Evolutionary conservation across 768 basidiomycete genomes (phyloP), one percentile per base, ranked within the genome.

Genomic region (Trametes cinnabarina): DNA sequence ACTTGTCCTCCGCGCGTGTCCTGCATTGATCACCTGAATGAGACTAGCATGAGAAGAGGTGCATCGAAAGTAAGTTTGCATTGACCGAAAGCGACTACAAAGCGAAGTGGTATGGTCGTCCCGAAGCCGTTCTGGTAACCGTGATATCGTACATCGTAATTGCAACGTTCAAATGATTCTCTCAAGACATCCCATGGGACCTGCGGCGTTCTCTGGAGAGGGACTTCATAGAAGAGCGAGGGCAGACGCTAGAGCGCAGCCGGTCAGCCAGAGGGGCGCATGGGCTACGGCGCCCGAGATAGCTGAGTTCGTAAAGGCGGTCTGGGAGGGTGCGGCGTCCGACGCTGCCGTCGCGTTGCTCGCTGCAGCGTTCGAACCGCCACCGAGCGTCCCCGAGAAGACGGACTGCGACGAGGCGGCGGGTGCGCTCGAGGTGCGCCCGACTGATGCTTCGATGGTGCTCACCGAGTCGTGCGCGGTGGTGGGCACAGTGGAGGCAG

Each of bases 91-190:
- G 44, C 44, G 44, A 46, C 25, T 46, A 46, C 44, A 46, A 46
- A 46, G 44, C 44, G 22, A 26, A 46, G 23, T 15, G 44, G 25
- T 28, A 46, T 46, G 23, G 44, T 46, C 44, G 11, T 46, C 12
- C 5, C 17, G 22, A 26, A 46, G 8, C 9, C 44, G 25, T 46
- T 22, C 11, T 8, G 44, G 12, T 25, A 43, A 52, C 43, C 25
- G 51, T 52, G 12, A 46, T 52, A 52, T 52, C 25, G 51, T 52
- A 52, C 51, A 52, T 43, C 41, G 41, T 43, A 30, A 34, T 5
- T 12, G 37, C 23, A 50, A 17, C 35, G 49, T 50, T 52, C 40
- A 39, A n/a, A 39, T 20, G 11, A 41, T 6, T 14, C 23, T 12
- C 17, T 30, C 30, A 49, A n/a, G 11, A n/a, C 11, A 39, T 39